Evolutionary conservation across 345 rosid genomes (phyloP).

Genomic region (Pistacia vera): DNA sequence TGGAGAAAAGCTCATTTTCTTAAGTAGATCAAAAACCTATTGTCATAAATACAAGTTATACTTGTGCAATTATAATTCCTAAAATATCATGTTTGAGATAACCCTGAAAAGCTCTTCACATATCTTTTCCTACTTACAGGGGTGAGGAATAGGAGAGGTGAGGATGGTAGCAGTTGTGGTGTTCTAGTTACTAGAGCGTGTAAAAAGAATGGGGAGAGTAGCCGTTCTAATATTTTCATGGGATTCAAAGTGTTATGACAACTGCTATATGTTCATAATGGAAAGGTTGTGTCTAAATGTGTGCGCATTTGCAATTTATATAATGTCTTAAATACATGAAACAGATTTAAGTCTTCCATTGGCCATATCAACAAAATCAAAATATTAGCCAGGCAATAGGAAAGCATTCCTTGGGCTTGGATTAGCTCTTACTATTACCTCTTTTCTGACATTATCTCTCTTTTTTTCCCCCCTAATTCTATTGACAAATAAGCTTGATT

Average conservation of each 20-base stretch:
- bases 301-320: neutral
- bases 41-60: neutral
- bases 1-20: neutral
- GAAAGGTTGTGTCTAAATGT: neutral
- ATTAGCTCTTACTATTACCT: neutral
- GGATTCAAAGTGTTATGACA: neutral
- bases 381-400: neutral
- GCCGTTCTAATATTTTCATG: neutral
- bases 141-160: neutral
- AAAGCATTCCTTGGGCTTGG: neutral
- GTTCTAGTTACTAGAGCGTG: neutral
- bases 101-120: neutral
- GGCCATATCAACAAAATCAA: neutral
- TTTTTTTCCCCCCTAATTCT: too few relatives aligned
- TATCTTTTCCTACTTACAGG: neutral
- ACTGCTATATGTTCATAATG: neutral
- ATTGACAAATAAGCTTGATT: neutral
- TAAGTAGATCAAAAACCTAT: neutral
- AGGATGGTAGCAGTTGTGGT: neutral
- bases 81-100: neutral
- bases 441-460: too few relatives aligned
- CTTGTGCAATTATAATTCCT: neutral
- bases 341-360: neutral
- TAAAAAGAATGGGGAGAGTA: neutral
- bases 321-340: neutral